Base-by-base conservation (phyloP, 768 basidiomycete species). In the Amanita muscaria region DNA sequence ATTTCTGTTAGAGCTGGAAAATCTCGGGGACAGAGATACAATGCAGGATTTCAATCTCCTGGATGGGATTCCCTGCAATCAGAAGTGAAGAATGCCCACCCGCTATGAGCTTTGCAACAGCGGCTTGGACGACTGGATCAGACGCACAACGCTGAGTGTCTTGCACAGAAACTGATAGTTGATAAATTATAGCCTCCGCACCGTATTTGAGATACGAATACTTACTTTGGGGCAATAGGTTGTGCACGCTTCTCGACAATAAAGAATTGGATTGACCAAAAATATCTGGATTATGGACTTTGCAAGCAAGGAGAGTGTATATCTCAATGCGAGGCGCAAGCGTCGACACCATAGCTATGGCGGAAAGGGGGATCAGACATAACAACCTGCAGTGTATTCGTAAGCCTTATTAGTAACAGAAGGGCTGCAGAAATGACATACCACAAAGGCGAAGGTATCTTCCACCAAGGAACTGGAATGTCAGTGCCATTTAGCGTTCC, bases 81-180 rank as follows among this genome's bases (percentile, higher is more conserved):
- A 7, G 10, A 6, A 4, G 3, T 5, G 25, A 30, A 16, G 12
- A n/a, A 21, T 21, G 62, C 76, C 41, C 51, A 83, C 83, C 70
- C 52, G 83, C 71, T 33, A 69, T 69, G 18, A 88, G 63, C 53
- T 70, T 76, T 12, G 86, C 82, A 8, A 80, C 83, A 6, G 70
- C 74, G n/a, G 81, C 82, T 59, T 79, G 76, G 1, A 89, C 82
- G 7, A 73, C 71, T 1, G 88, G 85, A 53, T 90, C 86, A 1
- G 74, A 62, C 7, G 74, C 70, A 54, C 87, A 90, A 3, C 59
- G 55, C 15, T 38, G 22, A n/a, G 7, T 37, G 15, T 38, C 19
- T 33, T 38, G 51, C 59, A 22, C 56, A 32, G 21, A 31, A 40
- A 22, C 19, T 18, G 10, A 22, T 15, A 18, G 15, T 23, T 37